Evolutionary conservation across 1,284 basidiomycete genomes (phyloP).

Genomic region (Porodaedalea pini): DNA sequence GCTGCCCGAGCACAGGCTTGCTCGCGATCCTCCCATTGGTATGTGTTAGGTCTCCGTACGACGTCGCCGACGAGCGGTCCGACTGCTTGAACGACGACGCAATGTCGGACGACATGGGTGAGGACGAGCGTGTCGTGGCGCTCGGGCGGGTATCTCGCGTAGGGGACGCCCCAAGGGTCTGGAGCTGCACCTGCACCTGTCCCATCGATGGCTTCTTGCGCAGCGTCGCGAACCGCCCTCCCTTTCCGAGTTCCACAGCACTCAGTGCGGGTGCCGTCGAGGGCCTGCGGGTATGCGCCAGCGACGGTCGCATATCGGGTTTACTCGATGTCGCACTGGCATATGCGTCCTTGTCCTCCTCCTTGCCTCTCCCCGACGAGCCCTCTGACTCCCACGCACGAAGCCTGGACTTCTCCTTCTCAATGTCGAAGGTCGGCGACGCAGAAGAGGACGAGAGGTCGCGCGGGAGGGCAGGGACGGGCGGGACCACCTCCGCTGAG

Average conservation of each 20-base stretch:
- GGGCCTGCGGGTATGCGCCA: constrained; percentile 2
- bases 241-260: background rate
- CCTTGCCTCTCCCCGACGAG: background rate
- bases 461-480: constrained; percentile 59
- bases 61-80: constrained; percentile 52
- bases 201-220: constrained; percentile 10
- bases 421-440: background rate
- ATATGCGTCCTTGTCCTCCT: background rate
- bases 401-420: background rate
- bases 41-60: constrained; percentile 33
- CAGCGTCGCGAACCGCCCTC: constrained; percentile 1
- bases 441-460: constrained; percentile 26
- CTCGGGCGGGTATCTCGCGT: constrained; percentile 33
- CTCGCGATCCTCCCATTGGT: background rate
- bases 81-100: constrained; percentile 53
- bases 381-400: no score
- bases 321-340: constrained; percentile 1
- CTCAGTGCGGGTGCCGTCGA: constrained; percentile 8
- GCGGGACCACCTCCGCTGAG: constrained; percentile 33
- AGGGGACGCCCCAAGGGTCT: constrained; percentile 17
- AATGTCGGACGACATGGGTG: constrained; percentile 53
- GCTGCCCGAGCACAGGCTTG: constrained; percentile 31
- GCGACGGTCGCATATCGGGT: background rate
- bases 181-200: constrained; percentile 11
- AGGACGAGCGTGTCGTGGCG: constrained; percentile 49